These are phyloP conservation scores for Podospora anserina DNA, from an alignment of 495 filamentous ascomycete genomes.

Conservation along the genomic window DNA sequence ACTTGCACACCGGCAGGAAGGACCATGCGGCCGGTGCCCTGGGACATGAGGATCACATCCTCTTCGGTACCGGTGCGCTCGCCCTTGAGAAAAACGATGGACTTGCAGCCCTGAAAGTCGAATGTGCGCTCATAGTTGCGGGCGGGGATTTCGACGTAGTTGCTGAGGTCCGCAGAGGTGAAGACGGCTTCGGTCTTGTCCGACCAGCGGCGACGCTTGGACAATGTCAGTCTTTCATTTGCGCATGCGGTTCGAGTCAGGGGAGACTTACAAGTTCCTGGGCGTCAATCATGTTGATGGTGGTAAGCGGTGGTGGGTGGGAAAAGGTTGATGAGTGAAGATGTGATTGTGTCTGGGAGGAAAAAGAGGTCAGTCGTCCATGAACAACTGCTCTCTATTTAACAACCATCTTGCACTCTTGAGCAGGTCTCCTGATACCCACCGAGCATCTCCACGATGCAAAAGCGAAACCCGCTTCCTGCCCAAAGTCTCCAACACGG, in stretches of 20 bases:
- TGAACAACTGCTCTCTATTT: not conserved
- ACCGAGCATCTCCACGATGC: not conserved
- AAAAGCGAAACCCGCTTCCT: not conserved
- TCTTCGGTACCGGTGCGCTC: constrained; percentile 9
- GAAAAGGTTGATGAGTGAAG: not conserved
- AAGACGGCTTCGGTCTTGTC: constrained; percentile 24
- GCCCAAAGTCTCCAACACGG: not conserved
- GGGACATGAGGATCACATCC: constrained; percentile 24
- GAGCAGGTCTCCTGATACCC: not conserved
- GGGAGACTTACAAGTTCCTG: constrained; percentile 18
- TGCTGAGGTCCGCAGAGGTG: constrained; percentile 9
- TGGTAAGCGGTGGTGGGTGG: not conserved
- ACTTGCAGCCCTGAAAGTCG: constrained; percentile 26
- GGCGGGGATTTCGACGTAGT: constrained; percentile 15
- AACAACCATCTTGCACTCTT: not conserved
- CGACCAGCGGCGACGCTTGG: constrained; percentile 23
- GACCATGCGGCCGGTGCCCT: constrained; percentile 29
- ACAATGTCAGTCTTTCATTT: constrained; percentile 11
- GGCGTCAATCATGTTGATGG: constrained; percentile 9
- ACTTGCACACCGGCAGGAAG: constrained; percentile 28
- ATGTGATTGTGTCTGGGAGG: not conserved
- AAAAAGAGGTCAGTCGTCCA: not conserved
- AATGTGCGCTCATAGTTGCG: constrained; percentile 25
- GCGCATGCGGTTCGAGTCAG: not conserved
- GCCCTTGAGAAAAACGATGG: constrained; percentile 25